These are phyloP conservation scores for Borovskyia barvae DNA, from an alignment of 208 protist genomes.

Conservation along the genomic window DNA sequence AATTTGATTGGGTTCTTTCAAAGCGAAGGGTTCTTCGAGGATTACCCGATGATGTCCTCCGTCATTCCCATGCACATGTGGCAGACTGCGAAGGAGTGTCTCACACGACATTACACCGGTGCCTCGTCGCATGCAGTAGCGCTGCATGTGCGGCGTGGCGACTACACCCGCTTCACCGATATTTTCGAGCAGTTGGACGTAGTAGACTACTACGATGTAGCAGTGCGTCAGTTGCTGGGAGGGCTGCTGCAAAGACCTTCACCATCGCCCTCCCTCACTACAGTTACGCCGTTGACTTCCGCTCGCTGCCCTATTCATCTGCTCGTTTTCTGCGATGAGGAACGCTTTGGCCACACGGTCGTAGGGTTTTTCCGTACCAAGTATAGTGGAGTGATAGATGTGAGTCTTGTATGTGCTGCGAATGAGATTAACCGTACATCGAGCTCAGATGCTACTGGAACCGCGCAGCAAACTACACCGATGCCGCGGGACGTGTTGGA, in stretches of 20 bases:
- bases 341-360: constrained; percentile 37
- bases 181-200: constrained; percentile 69
- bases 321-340: constrained; percentile 84
- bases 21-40: constrained; percentile 65
- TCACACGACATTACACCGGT: constrained; percentile 33
- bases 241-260: constrained; percentile 20
- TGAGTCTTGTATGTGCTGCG: constrained; percentile 41
- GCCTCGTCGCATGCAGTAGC: constrained; percentile 40
- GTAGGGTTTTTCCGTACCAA: constrained; percentile 52
- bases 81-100: constrained; percentile 21
- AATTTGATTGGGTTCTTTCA: constrained; percentile 86
- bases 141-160: constrained; percentile 77
- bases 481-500: constrained; percentile 70
- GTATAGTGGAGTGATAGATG: constrained; percentile 46
- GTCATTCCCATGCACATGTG: constrained; percentile 37
- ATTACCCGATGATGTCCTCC: constrained; percentile 33
- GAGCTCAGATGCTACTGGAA: neutral
- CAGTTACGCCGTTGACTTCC: neutral
- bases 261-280: neutral
- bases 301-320: constrained; percentile 22
- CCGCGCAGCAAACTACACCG: neutral
- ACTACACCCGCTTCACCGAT: constrained; percentile 69
- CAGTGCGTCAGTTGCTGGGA: constrained; percentile 67
- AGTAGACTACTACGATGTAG: constrained; percentile 67
- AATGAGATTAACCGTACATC: neutral